Conservation (phyloP, 1,284 basidiomycete species). For the Mycosarcoma mackinlayi region DNA sequence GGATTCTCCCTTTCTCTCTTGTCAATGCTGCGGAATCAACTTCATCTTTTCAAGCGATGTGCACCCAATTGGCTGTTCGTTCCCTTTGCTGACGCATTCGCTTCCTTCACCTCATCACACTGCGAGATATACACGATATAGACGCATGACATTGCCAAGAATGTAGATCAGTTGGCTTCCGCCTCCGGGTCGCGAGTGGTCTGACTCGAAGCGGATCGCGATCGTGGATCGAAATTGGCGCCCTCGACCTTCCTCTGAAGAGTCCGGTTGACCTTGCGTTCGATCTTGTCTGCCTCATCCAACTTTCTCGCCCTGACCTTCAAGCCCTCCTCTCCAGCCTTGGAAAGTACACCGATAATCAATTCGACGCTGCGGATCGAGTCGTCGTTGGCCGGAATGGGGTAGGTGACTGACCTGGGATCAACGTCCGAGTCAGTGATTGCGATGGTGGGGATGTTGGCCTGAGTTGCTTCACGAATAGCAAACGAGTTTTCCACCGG, state of each 20-base stretch:
- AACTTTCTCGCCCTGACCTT: conserved; percentile 42
- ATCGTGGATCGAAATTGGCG: conserved; percentile 46
- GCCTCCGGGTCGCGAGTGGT: conserved; percentile 11
- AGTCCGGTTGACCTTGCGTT: conserved; percentile 41
- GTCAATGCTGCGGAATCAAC: too few species aligned
- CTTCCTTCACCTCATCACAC: not conserved
- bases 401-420: conserved; percentile 95
- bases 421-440: conserved; percentile 96
- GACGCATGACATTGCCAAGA: not conserved
- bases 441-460: conserved; percentile 70
- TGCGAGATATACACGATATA: not conserved
- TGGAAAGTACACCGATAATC: conserved; percentile 86
- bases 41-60: too few species aligned
- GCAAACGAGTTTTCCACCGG: conserved; percentile 79
- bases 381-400: conserved; percentile 98
- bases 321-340: conserved; percentile 76
- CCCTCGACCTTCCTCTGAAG: conserved; percentile 19
- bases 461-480: conserved; percentile 69
- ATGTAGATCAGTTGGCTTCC: conserved; percentile 12
- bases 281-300: conserved; percentile 56
- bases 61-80: too few species aligned
- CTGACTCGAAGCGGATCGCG: conserved; percentile 10
- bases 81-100: too few species aligned
- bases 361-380: conserved; percentile 88
- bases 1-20: not conserved